Evolutionary conservation across 2,329 filamentous ascomycete genomes (phyloP).

Genomic region (Intubia oerlemansii): DNA sequence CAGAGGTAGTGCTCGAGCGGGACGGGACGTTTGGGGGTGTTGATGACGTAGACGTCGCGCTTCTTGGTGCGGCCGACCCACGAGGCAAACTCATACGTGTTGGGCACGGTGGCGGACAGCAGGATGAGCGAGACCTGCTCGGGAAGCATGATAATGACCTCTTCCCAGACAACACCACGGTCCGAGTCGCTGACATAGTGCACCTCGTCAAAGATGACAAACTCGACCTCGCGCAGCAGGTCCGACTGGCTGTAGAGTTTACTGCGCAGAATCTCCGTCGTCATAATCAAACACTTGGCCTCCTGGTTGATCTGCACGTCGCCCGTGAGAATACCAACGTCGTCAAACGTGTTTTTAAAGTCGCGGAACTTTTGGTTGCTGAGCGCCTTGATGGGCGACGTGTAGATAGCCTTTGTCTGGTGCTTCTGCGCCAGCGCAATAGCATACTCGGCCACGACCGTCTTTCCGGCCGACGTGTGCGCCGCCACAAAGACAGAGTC

Average conservation of each 20-base stretch:
- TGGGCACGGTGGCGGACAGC: conserved; percentile 88
- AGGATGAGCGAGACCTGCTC: conserved; percentile 92
- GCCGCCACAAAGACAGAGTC: conserved; percentile 97
- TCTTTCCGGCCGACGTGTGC: conserved; percentile 94
- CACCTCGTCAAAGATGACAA: conserved; percentile 97
- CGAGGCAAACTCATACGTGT: conserved; percentile 92
- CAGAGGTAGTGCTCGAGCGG: conserved; percentile 92
- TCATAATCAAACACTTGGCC: conserved; percentile 98
- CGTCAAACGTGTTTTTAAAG: conserved; percentile 74
- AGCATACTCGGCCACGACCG: conserved; percentile 92
- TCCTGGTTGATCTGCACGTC: conserved; percentile 97
- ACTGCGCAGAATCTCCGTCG: conserved; percentile 89
- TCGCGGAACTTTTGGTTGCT: conserved; percentile 98
- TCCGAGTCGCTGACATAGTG: conserved; percentile 97
- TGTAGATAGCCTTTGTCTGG: conserved; percentile 99
- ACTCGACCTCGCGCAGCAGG: conserved; percentile 90
- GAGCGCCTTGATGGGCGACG: conserved; percentile 91
- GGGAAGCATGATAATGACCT: conserved; percentile 98
- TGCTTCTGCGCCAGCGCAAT: conserved; percentile 93
- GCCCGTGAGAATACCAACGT: conserved; percentile 90
- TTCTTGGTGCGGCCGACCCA: conserved; percentile 98
- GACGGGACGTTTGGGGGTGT: conserved; percentile 83
- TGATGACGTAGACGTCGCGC: conserved; percentile 98
- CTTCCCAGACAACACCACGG: conserved; percentile 95
- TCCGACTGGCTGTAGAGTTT: conserved; percentile 97